Evolutionary conservation across 2,329 filamentous ascomycete species (phyloP), one percentile per base, ranked within the genome.

Genomic region (Alternaria sp.): DNA sequence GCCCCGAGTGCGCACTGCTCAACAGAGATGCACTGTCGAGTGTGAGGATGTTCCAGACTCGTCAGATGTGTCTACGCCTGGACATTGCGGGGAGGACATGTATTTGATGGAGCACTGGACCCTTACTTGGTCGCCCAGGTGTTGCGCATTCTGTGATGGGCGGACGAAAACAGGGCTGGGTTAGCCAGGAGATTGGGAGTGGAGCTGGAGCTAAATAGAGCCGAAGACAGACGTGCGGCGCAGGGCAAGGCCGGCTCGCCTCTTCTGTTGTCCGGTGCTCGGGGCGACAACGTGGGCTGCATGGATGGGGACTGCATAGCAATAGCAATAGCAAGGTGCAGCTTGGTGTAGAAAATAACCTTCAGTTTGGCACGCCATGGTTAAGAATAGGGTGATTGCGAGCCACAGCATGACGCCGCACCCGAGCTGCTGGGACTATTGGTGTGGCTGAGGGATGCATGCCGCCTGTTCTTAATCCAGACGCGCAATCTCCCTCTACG

Each of bases 401-500:
- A 64, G 63, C 63, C 63, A 66, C 63, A 60, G 60, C 21, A 66
- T 60, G 56, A 65, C 62, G 61, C 62, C 55, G 46, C 30, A 61
- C 26, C 64, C 57, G 28, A 26, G 37, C 53, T 58, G 57, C 55
- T 58, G 62, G 65, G 63, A 64, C 55, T 49, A 46, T 46, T 49
- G 51, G 43, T 69, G 67, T 69, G 67, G 65, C 67, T 64, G 64
- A 55, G 46, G 54, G 43, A 30, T 55, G 60, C 61, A 41, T 57
- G 60, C 54, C 30, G 60, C 21, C 53, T 60, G 57, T 58, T 60
- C 60, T 63, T 55, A 63, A 63, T 63, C n/a, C 61, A 66, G 63
- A 59, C 60, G 51, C 56, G 61, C 67, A 69, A 69, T 69, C 64
- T 69, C 67, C 64, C 60, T 55, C 46, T 30, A 61, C 57, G 25